Percentiles rank a stretch among this genome's conserved stretches.
Conservation (phyloP, 2,329 filamentous ascomycete species). For the Corynespora cassiicola region DNA sequence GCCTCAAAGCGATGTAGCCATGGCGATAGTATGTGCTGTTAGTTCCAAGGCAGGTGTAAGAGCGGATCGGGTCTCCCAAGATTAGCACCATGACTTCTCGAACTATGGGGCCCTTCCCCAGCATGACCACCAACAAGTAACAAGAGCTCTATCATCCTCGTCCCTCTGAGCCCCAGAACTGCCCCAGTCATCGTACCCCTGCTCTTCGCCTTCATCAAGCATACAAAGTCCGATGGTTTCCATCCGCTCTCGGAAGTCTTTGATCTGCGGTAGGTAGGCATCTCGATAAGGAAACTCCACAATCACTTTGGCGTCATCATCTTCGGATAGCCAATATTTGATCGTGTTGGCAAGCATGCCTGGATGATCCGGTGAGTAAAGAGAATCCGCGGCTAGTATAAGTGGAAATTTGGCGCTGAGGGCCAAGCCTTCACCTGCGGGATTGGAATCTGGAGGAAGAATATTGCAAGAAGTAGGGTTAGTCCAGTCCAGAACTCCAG, state of each 20-base stretch:
- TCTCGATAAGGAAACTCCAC: slow-evolving; percentile 84
- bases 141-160: slow-evolving; percentile 52
- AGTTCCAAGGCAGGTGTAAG: not conserved
- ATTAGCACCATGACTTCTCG: no score
- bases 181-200: slow-evolving; percentile 77
- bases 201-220: slow-evolving; percentile 67
- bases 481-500: slow-evolving; percentile 76
- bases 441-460: slow-evolving; percentile 9
- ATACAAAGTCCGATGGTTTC: slow-evolving; percentile 57
- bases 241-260: slow-evolving; percentile 70
- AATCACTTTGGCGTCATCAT: slow-evolving; percentile 68
- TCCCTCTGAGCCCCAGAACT: slow-evolving; percentile 53
- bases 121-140: slow-evolving; percentile 74
- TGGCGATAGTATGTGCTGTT: no score
- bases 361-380: slow-evolving; percentile 88
- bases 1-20: no score
- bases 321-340: slow-evolving; percentile 67
- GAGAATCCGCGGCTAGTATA: slow-evolving; percentile 82
- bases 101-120: no score
- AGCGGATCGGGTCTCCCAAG: slow-evolving; percentile 1
- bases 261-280: slow-evolving; percentile 69
- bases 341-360: slow-evolving; percentile 75
- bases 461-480: slow-evolving; percentile 60
- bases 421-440: slow-evolving; percentile 8
- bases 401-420: slow-evolving; percentile 54